phyloP scores from a whole-genome alignment of 179 eudicot species.

The Beta corolliflora region DNA sequence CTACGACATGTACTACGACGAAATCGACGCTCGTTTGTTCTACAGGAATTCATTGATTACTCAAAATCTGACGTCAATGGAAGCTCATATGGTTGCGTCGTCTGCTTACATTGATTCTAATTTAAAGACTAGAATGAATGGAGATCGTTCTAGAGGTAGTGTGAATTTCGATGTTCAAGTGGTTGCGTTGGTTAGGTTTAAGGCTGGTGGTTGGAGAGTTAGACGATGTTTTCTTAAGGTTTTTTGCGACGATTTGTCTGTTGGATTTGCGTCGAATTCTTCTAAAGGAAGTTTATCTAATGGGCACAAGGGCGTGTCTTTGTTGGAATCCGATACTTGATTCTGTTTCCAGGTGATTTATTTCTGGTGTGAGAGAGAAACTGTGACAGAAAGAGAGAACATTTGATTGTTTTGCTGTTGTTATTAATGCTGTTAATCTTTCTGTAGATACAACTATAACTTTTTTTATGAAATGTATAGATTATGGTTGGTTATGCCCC shows the following conservation, averaged over 20 bases:
- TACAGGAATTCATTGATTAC: constrained; percentile 22
- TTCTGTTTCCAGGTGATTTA: background rate
- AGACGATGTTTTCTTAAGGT: constrained; percentile 32
- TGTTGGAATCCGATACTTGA: constrained; percentile 30
- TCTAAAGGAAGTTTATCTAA: constrained; percentile 19
- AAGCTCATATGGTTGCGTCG: constrained; percentile 27
- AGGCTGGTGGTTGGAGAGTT: constrained; percentile 44
- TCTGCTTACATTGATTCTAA: constrained; percentile 16
- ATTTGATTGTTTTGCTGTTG: no score
- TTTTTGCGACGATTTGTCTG: constrained; percentile 31
- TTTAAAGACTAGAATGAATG: constrained; percentile 16
- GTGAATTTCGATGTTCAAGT: constrained; percentile 35
- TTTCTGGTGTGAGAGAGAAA: no score
- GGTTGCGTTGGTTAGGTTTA: constrained; percentile 37
- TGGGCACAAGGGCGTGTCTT: constrained; percentile 33
- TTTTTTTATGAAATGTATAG: no score
- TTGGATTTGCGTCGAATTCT: background rate
- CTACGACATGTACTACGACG: constrained; percentile 40
- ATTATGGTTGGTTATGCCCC: no score
- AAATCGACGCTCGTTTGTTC: constrained; percentile 28
- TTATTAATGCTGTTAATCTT: no score
- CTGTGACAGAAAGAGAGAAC: no score
- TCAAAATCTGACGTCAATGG: constrained; percentile 18
- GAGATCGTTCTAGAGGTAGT: constrained; percentile 24
- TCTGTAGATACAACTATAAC: no score